Percentiles rank a stretch among this genome's conserved stretches.
Conservation (phyloP, 257 asterid genomes). For the Solanum ahanhuiri region DNA sequence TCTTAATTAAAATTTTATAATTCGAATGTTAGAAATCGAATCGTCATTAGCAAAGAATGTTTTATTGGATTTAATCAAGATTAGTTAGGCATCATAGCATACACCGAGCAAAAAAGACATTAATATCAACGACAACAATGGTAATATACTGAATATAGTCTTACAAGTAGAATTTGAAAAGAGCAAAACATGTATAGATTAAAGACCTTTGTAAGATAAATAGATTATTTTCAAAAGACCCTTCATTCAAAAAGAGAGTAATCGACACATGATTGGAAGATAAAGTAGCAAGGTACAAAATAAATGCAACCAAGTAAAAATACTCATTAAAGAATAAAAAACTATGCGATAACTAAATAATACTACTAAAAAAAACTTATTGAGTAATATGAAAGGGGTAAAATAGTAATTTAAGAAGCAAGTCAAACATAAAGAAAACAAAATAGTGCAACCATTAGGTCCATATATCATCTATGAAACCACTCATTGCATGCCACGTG, state of each 20-base stretch:
- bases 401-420: not conserved
- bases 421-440: not conserved
- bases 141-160: not conserved
- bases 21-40: not conserved
- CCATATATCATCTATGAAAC: not conserved
- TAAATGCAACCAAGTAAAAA: not conserved
- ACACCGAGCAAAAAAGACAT: not conserved
- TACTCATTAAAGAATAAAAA: not conserved
- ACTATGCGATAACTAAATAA: not conserved
- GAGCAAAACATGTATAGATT: accelerated
- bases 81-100: not conserved
- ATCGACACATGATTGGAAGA: not conserved
- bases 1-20: too few relatives aligned
- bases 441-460: not conserved
- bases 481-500: not conserved
- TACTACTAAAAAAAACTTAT: too few relatives aligned
- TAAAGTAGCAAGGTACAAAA: not conserved
- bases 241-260: not conserved
- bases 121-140: not conserved
- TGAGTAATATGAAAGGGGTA: not conserved
- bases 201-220: not conserved
- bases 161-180: not conserved
- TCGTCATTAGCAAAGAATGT: too few relatives aligned
- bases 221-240: accelerated
- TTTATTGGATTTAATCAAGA: too few relatives aligned